These are phyloP conservation scores for Cryptosporidium andersoni DNA, from an alignment of 169 alveolate genomes.

Conservation along the genomic window DNA sequence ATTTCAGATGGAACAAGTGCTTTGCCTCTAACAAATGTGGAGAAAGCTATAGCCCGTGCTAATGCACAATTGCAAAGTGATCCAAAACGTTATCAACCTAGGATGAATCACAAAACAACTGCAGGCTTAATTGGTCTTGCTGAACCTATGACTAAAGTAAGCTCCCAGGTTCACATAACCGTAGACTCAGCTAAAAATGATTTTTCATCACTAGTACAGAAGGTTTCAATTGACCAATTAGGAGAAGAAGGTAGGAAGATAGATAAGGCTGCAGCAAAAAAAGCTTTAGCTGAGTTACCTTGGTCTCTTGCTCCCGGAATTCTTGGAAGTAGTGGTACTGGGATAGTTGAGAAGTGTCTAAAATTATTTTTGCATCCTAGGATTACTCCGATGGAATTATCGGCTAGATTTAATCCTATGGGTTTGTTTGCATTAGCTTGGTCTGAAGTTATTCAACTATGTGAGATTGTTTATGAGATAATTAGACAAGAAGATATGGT, in stretches of 20 bases:
- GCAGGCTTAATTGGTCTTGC: constrained; percentile 60
- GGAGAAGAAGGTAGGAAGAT: constrained; percentile 90
- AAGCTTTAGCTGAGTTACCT: constrained; percentile 69
- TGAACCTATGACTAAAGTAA: constrained; percentile 59
- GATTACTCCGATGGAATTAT: constrained; percentile 56
- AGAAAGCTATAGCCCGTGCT: constrained; percentile 66
- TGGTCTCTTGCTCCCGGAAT: constrained; percentile 54
- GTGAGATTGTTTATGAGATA: constrained; percentile 77
- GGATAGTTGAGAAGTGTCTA: constrained; percentile 44
- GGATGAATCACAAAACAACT: constrained; percentile 60
- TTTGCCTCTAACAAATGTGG: constrained; percentile 48
- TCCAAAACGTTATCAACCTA: constrained; percentile 37
- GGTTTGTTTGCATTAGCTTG: constrained; percentile 75
- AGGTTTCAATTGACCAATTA: constrained; percentile 87
- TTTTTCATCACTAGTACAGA: constrained; percentile 83
- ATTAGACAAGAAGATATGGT: constrained; percentile 95
- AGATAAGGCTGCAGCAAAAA: constrained; percentile 80
- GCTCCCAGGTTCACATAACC: constrained; percentile 51
- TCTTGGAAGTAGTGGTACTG: constrained; percentile 44
- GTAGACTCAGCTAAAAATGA: constrained; percentile 78
- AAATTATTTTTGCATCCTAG: constrained; percentile 56
- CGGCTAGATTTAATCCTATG: constrained; percentile 66
- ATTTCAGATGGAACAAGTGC: constrained; percentile 1
- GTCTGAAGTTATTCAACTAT: constrained; percentile 81
- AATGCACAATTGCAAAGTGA: constrained; percentile 34